Evolutionary conservation across 495 filamentous ascomycete genomes (phyloP).

Genomic region (Penicillium paxilli): DNA sequence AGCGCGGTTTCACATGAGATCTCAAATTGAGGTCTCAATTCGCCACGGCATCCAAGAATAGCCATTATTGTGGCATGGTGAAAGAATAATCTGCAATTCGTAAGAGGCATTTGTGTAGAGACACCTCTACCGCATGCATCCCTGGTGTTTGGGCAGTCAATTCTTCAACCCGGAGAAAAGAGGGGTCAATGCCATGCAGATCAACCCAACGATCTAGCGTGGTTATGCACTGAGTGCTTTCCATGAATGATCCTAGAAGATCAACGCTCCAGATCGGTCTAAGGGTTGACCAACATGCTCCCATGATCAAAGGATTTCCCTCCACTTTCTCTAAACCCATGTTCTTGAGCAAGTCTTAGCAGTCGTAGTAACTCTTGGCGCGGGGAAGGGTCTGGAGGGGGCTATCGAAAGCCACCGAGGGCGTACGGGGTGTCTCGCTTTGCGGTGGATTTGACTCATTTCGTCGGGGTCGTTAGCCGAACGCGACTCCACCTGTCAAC

Average conservation of each 20-base stretch:
- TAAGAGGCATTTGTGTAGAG: background rate
- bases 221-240: background rate
- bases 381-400: conserved; percentile 6
- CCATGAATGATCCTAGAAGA: background rate
- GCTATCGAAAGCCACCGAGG: background rate
- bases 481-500: conserved; percentile 10
- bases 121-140: conserved; percentile 15
- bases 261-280: conserved; percentile 1
- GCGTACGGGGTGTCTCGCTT: conserved; percentile 4
- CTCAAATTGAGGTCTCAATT: background rate
- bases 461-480: conserved; percentile 4
- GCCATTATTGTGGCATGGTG: background rate
- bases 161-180: conserved; percentile 1
- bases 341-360: background rate
- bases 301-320: conserved; percentile 2
- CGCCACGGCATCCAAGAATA: background rate
- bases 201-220: conserved; percentile 3
- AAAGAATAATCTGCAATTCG: background rate
- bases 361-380: conserved; percentile 1
- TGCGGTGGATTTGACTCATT: conserved; percentile 10
- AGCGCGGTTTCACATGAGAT: background rate
- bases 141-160: conserved; percentile 2
- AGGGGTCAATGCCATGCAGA: conserved; percentile 9
- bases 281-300: conserved; percentile 1
- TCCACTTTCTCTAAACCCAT: background rate